These are phyloP conservation scores for Mytilinidion resinicola DNA, from an alignment of 495 filamentous ascomycete species.

Conservation along the genomic window DNA sequence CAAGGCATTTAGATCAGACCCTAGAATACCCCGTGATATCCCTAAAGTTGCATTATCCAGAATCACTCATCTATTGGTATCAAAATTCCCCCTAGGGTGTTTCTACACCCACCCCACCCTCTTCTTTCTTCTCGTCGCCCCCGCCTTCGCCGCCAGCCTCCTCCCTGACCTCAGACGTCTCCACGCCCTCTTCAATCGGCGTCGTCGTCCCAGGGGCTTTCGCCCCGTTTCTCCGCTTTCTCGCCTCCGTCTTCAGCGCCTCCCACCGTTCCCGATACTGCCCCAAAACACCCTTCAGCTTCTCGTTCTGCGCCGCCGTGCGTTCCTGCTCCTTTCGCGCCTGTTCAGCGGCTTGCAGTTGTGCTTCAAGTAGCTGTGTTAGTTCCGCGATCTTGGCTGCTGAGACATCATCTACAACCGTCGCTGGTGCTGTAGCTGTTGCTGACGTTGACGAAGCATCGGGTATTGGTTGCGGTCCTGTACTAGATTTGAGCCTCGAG, in stretches of 20 bases:
- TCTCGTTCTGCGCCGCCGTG: conserved; percentile 61
- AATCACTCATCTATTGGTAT: too few relatives aligned
- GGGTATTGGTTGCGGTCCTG: neutral
- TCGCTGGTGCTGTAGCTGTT: neutral
- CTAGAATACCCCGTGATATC: too few relatives aligned
- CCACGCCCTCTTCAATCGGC: too few relatives aligned
- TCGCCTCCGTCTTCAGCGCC: conserved; percentile 49
- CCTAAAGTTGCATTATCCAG: too few relatives aligned
- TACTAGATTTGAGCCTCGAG: neutral
- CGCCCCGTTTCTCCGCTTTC: neutral
- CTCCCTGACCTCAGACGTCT: too few relatives aligned
- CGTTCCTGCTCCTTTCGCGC: conserved; percentile 35
- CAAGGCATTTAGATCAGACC: too few relatives aligned
- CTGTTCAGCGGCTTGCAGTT: conserved; percentile 50
- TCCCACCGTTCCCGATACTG: conserved; percentile 77
- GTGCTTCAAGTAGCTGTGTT: conserved; percentile 48
- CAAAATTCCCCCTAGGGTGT: too few relatives aligned
- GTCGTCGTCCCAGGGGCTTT: too few relatives aligned
- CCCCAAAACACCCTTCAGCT: conserved; percentile 56
- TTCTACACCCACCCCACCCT: too few relatives aligned
- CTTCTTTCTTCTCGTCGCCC: too few relatives aligned
- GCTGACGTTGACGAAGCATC: neutral
- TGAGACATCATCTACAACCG: conserved; percentile 31
- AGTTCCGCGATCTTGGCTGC: conserved; percentile 45
- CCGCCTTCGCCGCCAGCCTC: too few relatives aligned